Evolutionary conservation across 2,329 filamentous ascomycete species (phyloP).

Genomic region (Claviceps pazoutovae): DNA sequence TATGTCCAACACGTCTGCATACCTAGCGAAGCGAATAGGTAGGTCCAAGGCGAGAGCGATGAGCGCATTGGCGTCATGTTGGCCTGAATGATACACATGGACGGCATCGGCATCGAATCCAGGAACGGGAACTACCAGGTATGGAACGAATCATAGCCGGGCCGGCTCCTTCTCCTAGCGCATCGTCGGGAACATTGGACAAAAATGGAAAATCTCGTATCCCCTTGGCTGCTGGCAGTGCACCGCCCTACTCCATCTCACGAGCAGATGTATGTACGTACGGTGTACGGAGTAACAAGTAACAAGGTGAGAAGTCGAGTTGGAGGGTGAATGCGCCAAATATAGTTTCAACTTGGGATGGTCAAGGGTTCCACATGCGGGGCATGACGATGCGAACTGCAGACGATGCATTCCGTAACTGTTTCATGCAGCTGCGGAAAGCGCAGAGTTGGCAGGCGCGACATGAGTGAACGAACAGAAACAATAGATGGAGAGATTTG

Average conservation of each 20-base stretch:
- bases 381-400: not conserved
- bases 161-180: not conserved
- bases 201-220: not conserved
- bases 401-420: not conserved
- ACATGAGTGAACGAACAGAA: no score
- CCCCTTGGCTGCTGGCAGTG: not conserved
- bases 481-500: no score
- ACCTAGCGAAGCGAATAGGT: no score
- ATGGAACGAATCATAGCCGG: not conserved
- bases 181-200: not conserved
- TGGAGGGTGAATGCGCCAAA: not conserved
- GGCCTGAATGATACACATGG: no score
- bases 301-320: not conserved
- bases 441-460: not conserved
- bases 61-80: no score
- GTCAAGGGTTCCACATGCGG: not conserved
- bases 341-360: not conserved
- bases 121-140: no score
- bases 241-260: not conserved
- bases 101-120: no score
- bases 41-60: no score
- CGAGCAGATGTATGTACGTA: not conserved
- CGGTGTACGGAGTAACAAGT: no score
- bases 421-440: not conserved
- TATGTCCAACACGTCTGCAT: no score